Evolutionary conservation across 768 basidiomycete genomes (phyloP).

Genomic region (Suillus placidus): DNA sequence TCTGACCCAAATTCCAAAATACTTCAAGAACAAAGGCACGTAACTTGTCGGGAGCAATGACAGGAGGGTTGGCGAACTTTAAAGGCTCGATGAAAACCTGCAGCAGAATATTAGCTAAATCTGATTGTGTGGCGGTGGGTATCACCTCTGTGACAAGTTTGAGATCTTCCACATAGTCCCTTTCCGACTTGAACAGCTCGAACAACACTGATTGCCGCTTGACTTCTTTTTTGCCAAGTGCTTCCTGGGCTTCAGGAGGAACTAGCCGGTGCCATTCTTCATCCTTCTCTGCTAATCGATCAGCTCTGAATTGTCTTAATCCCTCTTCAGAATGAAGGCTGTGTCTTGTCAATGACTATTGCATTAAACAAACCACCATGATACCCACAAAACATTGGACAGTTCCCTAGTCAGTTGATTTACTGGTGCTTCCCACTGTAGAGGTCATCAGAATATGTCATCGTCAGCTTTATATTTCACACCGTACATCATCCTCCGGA

Average conservation of each 20-base stretch:
- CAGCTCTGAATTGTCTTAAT: conserved; percentile 67
- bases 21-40: conserved; percentile 76
- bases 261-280: conserved; percentile 86
- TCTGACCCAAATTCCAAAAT: conserved; percentile 78
- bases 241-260: conserved; percentile 66
- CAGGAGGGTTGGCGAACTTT: conserved; percentile 58
- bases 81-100: conserved; percentile 79
- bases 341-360: conserved; percentile 13
- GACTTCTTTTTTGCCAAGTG: conserved; percentile 76
- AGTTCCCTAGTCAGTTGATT: conserved; percentile 37
- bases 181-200: conserved; percentile 88
- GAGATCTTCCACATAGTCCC: conserved; percentile 85
- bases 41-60: conserved; percentile 57
- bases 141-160: conserved; percentile 66
- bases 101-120: conserved; percentile 9
- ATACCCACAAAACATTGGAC: conserved; percentile 44
- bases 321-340: conserved; percentile 68
- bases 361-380: conserved; percentile 5
- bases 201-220: conserved; percentile 86
- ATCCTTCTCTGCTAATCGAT: conserved; percentile 64
- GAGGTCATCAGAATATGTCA: conserved; percentile 24
- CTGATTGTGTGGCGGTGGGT: conserved; percentile 1
- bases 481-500: conserved; percentile 42
- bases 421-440: conserved; percentile 28
- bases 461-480: conserved; percentile 5